phyloP scores from a whole-genome alignment of 2,329 filamentous ascomycete genomes.

The Pyricularia grisea region DNA sequence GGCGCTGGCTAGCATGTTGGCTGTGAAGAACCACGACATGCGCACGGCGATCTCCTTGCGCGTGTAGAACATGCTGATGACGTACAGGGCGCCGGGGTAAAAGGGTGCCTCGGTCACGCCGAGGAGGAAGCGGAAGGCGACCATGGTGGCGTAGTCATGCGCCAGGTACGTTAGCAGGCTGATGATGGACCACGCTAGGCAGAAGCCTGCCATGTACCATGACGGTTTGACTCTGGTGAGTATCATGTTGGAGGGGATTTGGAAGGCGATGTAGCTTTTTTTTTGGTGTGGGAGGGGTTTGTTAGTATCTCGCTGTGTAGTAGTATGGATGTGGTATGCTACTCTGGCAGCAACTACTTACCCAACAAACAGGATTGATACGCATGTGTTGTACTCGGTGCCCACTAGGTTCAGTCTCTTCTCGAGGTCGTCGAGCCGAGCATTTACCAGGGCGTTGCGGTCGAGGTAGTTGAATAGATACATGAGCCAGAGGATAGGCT shows the following conservation, averaged over 20 bases:
- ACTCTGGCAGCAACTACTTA: neutral
- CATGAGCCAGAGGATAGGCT: constrained; percentile 5
- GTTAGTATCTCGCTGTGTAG: neutral
- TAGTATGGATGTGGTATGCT: neutral
- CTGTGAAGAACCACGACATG: constrained; percentile 35
- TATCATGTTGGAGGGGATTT: constrained; percentile 26
- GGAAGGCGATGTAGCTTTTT: constrained; percentile 40
- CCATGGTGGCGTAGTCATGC: constrained; percentile 41
- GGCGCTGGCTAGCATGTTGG: constrained; percentile 41
- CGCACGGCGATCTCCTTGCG: constrained; percentile 40
- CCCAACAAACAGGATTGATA: constrained; percentile 6
- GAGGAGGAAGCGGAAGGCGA: constrained; percentile 45
- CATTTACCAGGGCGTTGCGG: constrained; percentile 3
- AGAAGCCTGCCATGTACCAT: constrained; percentile 29
- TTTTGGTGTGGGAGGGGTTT: neutral
- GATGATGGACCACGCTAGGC: constrained; percentile 21
- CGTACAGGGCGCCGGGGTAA: constrained; percentile 29
- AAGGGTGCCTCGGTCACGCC: constrained; percentile 44
- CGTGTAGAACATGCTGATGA: constrained; percentile 34
- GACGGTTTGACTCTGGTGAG: constrained; percentile 30
- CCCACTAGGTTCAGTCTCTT: constrained; percentile 5
- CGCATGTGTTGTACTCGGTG: constrained; percentile 6
- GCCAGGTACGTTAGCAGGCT: constrained; percentile 21
- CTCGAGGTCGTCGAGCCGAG: constrained; percentile 1
- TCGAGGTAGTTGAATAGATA: constrained; percentile 4